A percentile compares a stretch with the other conserved stretches of the same genome.
phyloP scores from a whole-genome alignment of 2,329 filamentous ascomycete species.

The Fusarium drepaniforme region DNA sequence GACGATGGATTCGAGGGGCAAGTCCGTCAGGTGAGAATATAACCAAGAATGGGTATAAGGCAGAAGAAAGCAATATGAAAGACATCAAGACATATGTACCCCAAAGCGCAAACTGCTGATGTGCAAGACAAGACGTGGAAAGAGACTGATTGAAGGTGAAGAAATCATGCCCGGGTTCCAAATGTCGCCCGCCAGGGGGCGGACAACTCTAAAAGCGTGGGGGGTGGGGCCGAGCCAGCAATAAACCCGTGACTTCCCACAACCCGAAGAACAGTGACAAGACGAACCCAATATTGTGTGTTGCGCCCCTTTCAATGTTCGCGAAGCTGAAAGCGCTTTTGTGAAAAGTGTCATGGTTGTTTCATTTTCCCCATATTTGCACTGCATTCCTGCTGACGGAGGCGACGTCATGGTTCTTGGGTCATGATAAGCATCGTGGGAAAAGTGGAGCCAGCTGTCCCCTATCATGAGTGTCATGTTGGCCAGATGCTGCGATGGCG shows the following conservation, averaged over 20 bases:
- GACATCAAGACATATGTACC: constrained; percentile 13
- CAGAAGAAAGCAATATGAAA: background rate
- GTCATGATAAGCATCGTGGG: background rate
- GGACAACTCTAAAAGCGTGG: background rate
- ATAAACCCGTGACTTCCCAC: background rate
- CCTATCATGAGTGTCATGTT: background rate
- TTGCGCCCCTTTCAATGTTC: background rate
- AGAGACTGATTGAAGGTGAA: constrained; percentile 2
- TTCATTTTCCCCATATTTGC: background rate
- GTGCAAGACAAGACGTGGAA: background rate
- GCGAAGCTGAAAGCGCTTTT: background rate
- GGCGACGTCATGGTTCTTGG: background rate
- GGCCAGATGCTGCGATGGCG: background rate
- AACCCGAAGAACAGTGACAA: background rate
- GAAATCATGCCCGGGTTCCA: constrained; percentile 29
- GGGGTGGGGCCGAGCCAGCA: background rate
- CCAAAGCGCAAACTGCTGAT: background rate
- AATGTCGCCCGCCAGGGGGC: background rate
- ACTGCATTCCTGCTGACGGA: background rate
- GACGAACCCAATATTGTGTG: background rate
- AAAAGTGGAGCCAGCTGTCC: background rate
- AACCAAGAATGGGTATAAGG: background rate
- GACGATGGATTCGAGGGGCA: constrained; percentile 3
- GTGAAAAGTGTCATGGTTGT: background rate
- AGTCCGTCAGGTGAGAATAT: background rate